phyloP scores from a whole-genome alignment of 768 basidiomycete species.

The Pisolithus orientalis region DNA sequence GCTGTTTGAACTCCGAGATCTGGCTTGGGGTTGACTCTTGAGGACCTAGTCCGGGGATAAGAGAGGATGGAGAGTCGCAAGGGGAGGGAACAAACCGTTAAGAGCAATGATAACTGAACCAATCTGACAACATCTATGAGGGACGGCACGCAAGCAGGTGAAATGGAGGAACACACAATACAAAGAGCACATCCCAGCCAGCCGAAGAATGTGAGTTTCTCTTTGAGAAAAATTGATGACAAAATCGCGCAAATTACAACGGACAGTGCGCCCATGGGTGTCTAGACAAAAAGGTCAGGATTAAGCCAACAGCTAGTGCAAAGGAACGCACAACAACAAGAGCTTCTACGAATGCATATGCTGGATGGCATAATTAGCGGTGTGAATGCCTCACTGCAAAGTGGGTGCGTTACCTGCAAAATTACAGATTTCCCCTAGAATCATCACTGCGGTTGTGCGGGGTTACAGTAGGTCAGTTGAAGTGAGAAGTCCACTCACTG shows the following conservation, averaged over 20 bases:
- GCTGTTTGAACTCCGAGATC: slow-evolving; percentile 63
- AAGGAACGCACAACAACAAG: slow-evolving; percentile 72
- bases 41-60: slow-evolving; percentile 42
- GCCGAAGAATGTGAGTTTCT: slow-evolving; percentile 91
- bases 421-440: slow-evolving; percentile 83
- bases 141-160: neutral
- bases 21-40: slow-evolving; percentile 63
- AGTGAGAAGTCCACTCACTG: slow-evolving; percentile 41
- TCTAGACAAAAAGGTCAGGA: slow-evolving; percentile 30
- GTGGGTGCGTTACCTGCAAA: slow-evolving; percentile 58
- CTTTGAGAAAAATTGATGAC: slow-evolving; percentile 89
- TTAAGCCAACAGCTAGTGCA: neutral
- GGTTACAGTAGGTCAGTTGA: neutral
- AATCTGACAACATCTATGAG: slow-evolving; percentile 36
- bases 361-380: slow-evolving; percentile 28
- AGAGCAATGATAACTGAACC: slow-evolving; percentile 88
- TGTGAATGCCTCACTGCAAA: neutral
- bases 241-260: slow-evolving; percentile 94
- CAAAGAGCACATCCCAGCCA: slow-evolving; percentile 93
- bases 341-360: slow-evolving; percentile 87
- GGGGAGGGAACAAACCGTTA: slow-evolving; percentile 48
- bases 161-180: slow-evolving; percentile 51
- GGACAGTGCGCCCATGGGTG: slow-evolving; percentile 91
- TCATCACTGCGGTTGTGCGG: slow-evolving; percentile 61
- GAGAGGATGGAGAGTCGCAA: neutral